Evolutionary conservation across 2,329 filamentous ascomycete species (phyloP), one percentile per base, ranked within the genome.

Genomic region (Fusarium nodosum): DNA sequence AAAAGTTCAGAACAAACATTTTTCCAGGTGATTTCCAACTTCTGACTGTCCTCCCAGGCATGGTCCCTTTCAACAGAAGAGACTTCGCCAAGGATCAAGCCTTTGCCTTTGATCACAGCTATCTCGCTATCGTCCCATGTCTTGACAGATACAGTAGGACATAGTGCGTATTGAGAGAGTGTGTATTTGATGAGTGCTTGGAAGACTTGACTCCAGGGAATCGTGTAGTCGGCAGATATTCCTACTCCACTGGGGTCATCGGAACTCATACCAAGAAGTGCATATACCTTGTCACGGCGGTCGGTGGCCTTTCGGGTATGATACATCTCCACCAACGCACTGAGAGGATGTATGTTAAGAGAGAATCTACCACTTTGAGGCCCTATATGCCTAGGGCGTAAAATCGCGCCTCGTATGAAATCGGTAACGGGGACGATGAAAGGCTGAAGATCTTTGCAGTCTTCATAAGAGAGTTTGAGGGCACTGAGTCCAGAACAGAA

Each of bases 121-220:
- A 34, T 7, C 12, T 41, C 36, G 3, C 16, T 36, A 0, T n/a
- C 15, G 12, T 57, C 28, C 55, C 28, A 57, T 2, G 46, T 34
- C 0, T 42, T 15, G 0, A 30, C 11, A 22, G 22, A 8, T 5
- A 54, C 20, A 18, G 0, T 7, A 0, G 10, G 16, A n/a, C 20
- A 34, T 1, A 54, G 4, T 5, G n/a, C 12, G 12, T 7, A 44
- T 4, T 34, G n/a, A n/a, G n/a, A n/a, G n/a, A n/a, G n/a, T 5
- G n/a, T 16, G 12, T 7, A 44, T 4, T 34, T 33, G 2, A 57
- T 11, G 1, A 34, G 4, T 12, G 4, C 10, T 5, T 42, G 3
- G 4, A 57, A 34, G 7, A 57, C 7, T 4, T 8, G n/a, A 2
- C 12, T 30, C 30, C 36, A 57, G n/a, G 46, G 4, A 4, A 28